These are phyloP conservation scores for Candida tropicalis DNA, from an alignment of 1,139 yeast species.

Conservation along the genomic window DNA sequence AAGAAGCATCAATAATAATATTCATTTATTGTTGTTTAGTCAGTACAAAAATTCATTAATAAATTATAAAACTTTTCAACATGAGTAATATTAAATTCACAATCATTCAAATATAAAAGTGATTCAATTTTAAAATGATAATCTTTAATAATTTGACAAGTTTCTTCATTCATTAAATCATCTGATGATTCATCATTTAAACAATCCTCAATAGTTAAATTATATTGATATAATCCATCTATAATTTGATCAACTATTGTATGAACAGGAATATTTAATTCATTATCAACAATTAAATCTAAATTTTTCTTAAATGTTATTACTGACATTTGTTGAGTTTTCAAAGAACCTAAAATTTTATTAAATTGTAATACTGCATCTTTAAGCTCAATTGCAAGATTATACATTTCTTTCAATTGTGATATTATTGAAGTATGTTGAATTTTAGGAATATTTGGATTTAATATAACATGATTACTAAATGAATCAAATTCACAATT, in stretches of 20 bases:
- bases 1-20: neutral
- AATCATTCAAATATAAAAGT: slow-evolving; percentile 13
- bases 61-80: slow-evolving; percentile 14
- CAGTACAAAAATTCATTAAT: slow-evolving; percentile 6
- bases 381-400: slow-evolving; percentile 11
- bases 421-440: slow-evolving; percentile 10
- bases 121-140: slow-evolving; percentile 15
- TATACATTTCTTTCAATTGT: slow-evolving; percentile 12
- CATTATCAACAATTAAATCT: slow-evolving; percentile 6
- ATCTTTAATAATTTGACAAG: slow-evolving; percentile 11
- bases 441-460: slow-evolving; percentile 14
- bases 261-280: slow-evolving; percentile 14
- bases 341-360: slow-evolving; percentile 2
- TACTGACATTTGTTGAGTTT: slow-evolving; percentile 8
- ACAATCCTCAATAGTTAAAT: slow-evolving; percentile 16
- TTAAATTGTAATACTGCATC: neutral
- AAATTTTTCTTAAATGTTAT: slow-evolving; percentile 6
- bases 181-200: slow-evolving; percentile 3
- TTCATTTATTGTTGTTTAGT: neutral
- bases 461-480: slow-evolving; percentile 12
- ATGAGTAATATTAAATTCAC: slow-evolving; percentile 13
- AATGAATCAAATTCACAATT: slow-evolving; percentile 17
- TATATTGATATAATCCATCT: slow-evolving; percentile 18
- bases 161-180: neutral
- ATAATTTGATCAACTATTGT: slow-evolving; percentile 15